These are phyloP conservation scores for Penicillium flavigenum DNA, from an alignment of 495 filamentous ascomycete genomes.

Conservation along the genomic window DNA sequence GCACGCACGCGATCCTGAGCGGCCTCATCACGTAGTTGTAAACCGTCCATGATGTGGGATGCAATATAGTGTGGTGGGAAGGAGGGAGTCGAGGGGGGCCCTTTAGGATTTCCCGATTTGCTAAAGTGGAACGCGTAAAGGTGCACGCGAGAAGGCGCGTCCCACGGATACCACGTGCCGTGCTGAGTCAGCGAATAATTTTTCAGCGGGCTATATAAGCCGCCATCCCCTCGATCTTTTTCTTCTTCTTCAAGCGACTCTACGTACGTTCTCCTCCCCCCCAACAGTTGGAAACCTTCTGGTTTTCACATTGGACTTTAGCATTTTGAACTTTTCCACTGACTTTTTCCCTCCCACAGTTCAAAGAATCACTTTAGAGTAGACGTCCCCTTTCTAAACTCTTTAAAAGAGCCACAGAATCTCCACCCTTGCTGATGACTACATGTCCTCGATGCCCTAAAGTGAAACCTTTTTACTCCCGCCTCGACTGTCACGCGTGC, in stretches of 20 bases:
- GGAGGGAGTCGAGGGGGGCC: conserved; percentile 21
- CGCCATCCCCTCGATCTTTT: conserved; percentile 20
- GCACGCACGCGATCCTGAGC: conserved; percentile 75
- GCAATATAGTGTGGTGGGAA: conserved; percentile 15
- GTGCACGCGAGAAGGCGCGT: conserved; percentile 3
- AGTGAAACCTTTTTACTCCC: conserved; percentile 66
- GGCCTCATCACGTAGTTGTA: conserved; percentile 77
- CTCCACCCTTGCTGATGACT: conserved; percentile 75
- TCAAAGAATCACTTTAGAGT: conserved; percentile 93
- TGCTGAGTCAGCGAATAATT: conserved; percentile 2
- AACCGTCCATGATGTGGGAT: conserved; percentile 61
- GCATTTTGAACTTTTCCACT: conserved; percentile 18
- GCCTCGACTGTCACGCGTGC: conserved; percentile 45
- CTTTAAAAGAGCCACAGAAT: conserved; percentile 75
- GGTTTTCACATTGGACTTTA: not conserved
- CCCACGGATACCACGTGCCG: not conserved
- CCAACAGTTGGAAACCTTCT: conserved; percentile 8
- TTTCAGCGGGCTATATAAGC: conserved; percentile 28
- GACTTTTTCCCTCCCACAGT: conserved; percentile 44
- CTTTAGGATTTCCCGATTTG: conserved; percentile 11
- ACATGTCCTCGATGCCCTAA: conserved; percentile 66
- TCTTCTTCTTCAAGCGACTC: conserved; percentile 57
- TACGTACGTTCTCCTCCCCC: conserved; percentile 55
- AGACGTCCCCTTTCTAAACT: conserved; percentile 74
- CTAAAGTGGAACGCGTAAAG: conserved; percentile 13